Evolutionary conservation across 2,329 filamentous ascomycete species (phyloP).

Genomic region (Tolypocladium pustulatum): DNA sequence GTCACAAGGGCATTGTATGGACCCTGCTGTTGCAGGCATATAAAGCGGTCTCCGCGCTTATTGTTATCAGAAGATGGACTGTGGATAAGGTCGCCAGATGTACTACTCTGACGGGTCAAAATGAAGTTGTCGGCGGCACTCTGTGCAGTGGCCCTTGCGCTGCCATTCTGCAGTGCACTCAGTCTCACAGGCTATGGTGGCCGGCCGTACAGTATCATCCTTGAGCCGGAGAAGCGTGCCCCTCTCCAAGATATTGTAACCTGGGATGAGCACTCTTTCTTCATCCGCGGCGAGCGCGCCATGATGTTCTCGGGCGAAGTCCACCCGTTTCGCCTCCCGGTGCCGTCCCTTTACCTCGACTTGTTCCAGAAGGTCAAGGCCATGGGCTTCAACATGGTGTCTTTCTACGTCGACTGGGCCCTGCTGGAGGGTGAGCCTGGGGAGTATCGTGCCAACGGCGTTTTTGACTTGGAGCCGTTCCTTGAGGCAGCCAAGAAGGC

Average conservation of each 20-base stretch:
- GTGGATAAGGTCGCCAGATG: not conserved
- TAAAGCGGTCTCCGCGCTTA: not conserved
- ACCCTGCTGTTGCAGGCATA: no score
- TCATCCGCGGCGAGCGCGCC: conserved; percentile 57
- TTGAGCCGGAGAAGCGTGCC: conserved; percentile 11
- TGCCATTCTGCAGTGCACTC: conserved; percentile 6
- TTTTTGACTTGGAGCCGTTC: conserved; percentile 64
- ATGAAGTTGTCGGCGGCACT: conserved; percentile 14
- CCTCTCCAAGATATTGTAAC: conserved; percentile 38
- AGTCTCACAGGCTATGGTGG: conserved; percentile 7
- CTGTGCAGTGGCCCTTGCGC: conserved; percentile 4
- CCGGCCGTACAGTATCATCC: conserved; percentile 11
- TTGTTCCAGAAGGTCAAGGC: conserved; percentile 77
- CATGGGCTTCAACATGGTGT: conserved; percentile 68
- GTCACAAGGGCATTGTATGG: not conserved
- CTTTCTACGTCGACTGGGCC: conserved; percentile 73
- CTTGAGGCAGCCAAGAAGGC: conserved; percentile 64
- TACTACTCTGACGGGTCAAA: not conserved
- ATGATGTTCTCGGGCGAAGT: conserved; percentile 67
- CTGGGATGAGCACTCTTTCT: conserved; percentile 63
- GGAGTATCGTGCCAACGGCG: conserved; percentile 56
- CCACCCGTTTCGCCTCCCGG: conserved; percentile 50
- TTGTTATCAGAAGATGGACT: no score
- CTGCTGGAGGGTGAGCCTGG: conserved; percentile 64
- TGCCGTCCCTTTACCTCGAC: conserved; percentile 48